Base-by-base conservation (phyloP, 768 basidiomycete genomes). In the Rhodotorula paludigena region DNA sequence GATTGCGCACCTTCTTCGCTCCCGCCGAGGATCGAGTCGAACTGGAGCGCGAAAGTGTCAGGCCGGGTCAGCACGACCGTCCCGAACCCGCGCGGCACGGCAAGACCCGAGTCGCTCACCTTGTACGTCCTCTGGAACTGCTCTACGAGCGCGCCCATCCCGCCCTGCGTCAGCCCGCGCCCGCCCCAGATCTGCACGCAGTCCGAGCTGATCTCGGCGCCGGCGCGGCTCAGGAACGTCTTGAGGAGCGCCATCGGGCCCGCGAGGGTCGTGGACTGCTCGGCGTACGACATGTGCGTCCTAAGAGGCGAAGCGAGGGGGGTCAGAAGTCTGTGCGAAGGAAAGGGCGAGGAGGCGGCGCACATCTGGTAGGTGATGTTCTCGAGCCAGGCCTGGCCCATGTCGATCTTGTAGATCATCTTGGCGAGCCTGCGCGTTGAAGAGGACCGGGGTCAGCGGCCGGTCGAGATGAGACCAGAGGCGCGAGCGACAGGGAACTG, bases 341-440 rank as follows among this genome's bases (percentile, higher is more conserved):
- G 39, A 51, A 28, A 56, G 30, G 57, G 35, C 38, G 52, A 42
- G 32, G 38, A 23, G 51, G 18, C 38, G 8, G 18, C 48, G 8
- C 15, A 56, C 66, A 68, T 68, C 32, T 92, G 90, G 77, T 86
- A 87, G 0, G 90, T 92, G 60, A 93, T 79, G 63, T 84, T 87
- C 80, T 93, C 91, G 25, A 92, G 79, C 90, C 89, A 92, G n/a
- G 82, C 83, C 75, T 92, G 92, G 16, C 84, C 84, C 35, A 86
- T 84, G 77, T 93, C 91, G 38, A 86, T 82, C 44, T 89, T 86
- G 38, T 89, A 83, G 61, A 96, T 92, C 90, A 98, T 98, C 11
- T 76, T 81, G 6, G 92, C 92, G 54, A 98, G 79, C 51, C 77
- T 78, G 57, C 20, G 41, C 14, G 41, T 1, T 7, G 35, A 21